Evolutionary conservation across 495 filamentous ascomycete genomes (phyloP).

Genomic region (Daldinia vernicosa): DNA sequence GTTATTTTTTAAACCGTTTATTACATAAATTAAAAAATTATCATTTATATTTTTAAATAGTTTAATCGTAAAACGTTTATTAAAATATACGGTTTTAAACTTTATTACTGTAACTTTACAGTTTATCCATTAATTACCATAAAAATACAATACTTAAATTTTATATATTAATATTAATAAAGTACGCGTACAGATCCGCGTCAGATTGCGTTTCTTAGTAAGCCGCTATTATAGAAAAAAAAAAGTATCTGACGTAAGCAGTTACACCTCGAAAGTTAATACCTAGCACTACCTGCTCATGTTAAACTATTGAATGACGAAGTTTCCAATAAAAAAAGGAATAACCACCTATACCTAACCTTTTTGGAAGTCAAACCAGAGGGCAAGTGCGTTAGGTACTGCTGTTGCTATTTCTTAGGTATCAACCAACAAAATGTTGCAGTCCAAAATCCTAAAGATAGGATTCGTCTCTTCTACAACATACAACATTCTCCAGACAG

Average conservation of each 20-base stretch:
- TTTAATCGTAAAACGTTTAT: no score
- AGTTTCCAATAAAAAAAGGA: not conserved
- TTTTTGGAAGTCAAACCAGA: not conserved
- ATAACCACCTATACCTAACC: no score
- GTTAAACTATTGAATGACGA: constrained; percentile 2
- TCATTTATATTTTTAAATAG: no score
- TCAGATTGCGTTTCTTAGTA: constrained; percentile 34
- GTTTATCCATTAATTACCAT: no score
- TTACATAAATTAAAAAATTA: no score
- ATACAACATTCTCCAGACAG: constrained; percentile 21
- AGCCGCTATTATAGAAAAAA: constrained; percentile 22
- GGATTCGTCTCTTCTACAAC: constrained; percentile 1
- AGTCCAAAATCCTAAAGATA: not conserved
- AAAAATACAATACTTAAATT: no score
- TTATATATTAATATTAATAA: no score
- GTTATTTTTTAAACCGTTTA: no score
- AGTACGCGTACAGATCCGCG: constrained; percentile 32
- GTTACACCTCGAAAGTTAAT: constrained; percentile 16
- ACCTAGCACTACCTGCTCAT: constrained; percentile 21
- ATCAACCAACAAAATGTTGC: not conserved
- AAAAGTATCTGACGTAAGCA: constrained; percentile 30
- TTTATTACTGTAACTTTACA: no score
- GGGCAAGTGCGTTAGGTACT: not conserved
- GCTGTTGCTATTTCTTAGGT: not conserved
- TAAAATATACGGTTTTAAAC: no score